phyloP scores from a whole-genome alignment of 176 grass and related monocot species.

The Oryza glumipatula region DNA sequence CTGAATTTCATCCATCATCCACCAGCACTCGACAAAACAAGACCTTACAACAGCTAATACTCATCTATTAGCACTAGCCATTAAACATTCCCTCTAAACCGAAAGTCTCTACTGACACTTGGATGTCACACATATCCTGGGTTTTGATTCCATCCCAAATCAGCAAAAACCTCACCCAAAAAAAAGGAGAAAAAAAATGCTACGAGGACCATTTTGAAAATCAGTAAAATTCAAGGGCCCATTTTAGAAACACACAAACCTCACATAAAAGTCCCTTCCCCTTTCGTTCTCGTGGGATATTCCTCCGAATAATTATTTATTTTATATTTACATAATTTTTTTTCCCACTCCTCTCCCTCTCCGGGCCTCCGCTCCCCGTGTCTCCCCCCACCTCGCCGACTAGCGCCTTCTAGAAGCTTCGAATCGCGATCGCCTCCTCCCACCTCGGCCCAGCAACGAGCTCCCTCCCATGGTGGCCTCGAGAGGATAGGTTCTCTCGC shows the following conservation, averaged over 20 bases:
- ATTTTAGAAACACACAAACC: not conserved
- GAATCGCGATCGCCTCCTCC: constrained; percentile 49
- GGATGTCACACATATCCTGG: no score
- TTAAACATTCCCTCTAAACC: no score
- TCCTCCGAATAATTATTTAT: constrained; percentile 54
- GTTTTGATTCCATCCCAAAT: no score
- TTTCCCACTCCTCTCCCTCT: constrained; percentile 22
- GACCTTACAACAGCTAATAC: no score
- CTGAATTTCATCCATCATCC: no score
- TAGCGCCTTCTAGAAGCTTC: constrained; percentile 47
- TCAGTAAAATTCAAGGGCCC: not conserved
- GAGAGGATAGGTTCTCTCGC: constrained; percentile 33
- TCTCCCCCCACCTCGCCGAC: constrained; percentile 15
- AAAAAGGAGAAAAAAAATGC: no score
- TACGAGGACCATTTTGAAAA: not conserved
- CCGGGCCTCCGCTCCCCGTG: constrained; percentile 27
- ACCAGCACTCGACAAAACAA: no score
- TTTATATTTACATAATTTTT: constrained; percentile 35
- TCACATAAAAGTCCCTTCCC: constrained; percentile 36
- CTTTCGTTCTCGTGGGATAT: constrained; percentile 51
- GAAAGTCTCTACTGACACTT: no score
- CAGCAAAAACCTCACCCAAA: no score
- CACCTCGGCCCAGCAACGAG: not conserved
- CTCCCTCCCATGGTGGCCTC: constrained; percentile 37
- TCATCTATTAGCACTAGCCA: no score